Evolutionary conservation across 2,329 filamentous ascomycete species (phyloP), one percentile per base, ranked within the genome.

Genomic region (Colletotrichum karsti): DNA sequence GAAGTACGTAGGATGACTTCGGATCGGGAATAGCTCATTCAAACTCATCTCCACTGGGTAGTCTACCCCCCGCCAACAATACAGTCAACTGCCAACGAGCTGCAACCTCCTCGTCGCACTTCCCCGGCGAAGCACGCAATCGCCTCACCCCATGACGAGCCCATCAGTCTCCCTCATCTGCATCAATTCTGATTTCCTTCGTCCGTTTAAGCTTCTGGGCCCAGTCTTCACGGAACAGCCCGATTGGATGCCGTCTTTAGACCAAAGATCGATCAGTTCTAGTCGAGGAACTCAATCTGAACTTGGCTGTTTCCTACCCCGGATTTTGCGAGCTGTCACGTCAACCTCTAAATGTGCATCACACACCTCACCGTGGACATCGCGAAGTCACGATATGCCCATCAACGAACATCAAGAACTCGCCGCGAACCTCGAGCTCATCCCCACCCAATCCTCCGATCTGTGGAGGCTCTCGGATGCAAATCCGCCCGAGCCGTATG

Each of bases 181-280:
- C n/a, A n/a, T n/a, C n/a, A 9, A 35, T 13, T 58, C 9, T 18
- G n/a, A n/a, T n/a, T n/a, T n/a, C 35, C 41, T 9, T n/a, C 18
- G 48, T 61, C 18, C 18, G 12, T 55, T 62, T 66, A 66, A 66
- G 57, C 48, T 66, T 56, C 41, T 62, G 63, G 63, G 24, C 56
- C 57, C 8, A 18, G 28, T 22, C 22, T 50, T 7, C 3, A 12
- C 8, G 20, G 24, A 48, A 54, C 15, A 7, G 57, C 50, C 63
- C 57, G 56, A 66, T 66, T 66, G 63, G 57, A 30, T 35, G 8
- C 60, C 22, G 26, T 12, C 28, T 26, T 28, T 7, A 13, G 20
- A 10, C 9, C 5, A 20, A n/a, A 41, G 28, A 12, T 37, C 12
- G 26, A n/a, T 30, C 26, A 15, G 20, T 9, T 42, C 12, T 46